These are phyloP conservation scores for Blastobotrys illinoisensis DNA, from an alignment of 1,139 yeast genomes.

Conservation along the genomic window DNA sequence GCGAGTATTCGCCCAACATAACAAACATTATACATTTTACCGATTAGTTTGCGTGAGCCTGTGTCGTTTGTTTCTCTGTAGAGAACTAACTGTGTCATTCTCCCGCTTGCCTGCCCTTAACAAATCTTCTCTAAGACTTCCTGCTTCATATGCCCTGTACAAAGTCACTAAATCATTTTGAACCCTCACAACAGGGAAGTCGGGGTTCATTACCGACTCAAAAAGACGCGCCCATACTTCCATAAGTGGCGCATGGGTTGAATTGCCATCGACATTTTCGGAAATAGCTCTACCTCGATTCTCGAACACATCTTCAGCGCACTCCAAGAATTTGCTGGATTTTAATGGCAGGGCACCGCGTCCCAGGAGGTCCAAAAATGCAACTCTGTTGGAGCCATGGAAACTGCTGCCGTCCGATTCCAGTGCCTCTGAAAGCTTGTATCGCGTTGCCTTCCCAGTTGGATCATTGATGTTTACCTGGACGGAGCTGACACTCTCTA, in stretches of 20 bases:
- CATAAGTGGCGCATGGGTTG: background rate
- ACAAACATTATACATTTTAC: background rate
- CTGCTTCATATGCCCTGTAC: background rate
- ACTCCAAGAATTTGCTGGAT: background rate
- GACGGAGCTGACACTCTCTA: background rate
- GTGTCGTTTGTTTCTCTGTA: background rate
- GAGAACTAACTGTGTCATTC: background rate
- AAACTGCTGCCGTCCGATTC: background rate
- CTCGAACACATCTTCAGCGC: background rate
- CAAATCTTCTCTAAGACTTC: background rate
- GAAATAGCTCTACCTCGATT: background rate
- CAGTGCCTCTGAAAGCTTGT: background rate
- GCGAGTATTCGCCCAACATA: too few species aligned
- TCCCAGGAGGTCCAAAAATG: background rate
- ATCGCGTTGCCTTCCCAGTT: background rate
- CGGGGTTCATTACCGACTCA: background rate
- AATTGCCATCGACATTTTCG: background rate
- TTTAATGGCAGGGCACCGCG: background rate
- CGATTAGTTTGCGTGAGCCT: background rate
- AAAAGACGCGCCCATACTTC: background rate
- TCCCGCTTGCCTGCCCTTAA: background rate
- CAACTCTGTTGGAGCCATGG: background rate
- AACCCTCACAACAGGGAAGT: background rate
- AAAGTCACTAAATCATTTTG: background rate
- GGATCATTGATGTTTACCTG: background rate